Evolutionary conservation across 768 basidiomycete genomes (phyloP), one percentile per base, ranked within the genome.

Genomic region (Lactifluus pinguis): DNA sequence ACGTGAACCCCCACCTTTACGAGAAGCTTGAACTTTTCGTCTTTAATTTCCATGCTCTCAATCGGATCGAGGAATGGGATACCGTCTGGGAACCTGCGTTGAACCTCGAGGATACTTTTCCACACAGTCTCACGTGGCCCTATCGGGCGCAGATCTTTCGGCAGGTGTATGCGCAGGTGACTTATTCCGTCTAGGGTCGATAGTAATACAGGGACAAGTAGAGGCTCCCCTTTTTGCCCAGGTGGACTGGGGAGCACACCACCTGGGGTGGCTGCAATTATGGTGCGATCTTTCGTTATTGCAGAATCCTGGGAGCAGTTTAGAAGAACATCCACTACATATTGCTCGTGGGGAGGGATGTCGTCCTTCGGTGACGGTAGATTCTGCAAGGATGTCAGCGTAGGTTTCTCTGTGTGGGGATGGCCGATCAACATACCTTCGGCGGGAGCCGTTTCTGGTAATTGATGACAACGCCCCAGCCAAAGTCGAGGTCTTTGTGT

Each of bases 391-490:
- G 19, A 10, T 11, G 25, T 63, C 19, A 63, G 39, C 13, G 48
- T 34, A 32, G 21, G 19, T 14, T 6, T 14, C 19, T 41, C 19
- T 8, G 7, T 8, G 14, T 14, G 7, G 25, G 17, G 34, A 59
- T 54, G 9, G 25, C 29, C 9, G 6, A 13, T 15, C 14, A 25
- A 67, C 75, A 25, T 63, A 86, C 92, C 77, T 93, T 95, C 15
- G 88, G 81, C n/a, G 85, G 83, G 21, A 85, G 66, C 0, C 94
- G 83, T 72, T 97, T 97, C 70, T 90, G 86, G 69, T 85, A 98
- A 70, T 93, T 95, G 69, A 98, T 81, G 54, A 98, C 83, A 47
- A 93, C 83, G 42, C 95, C 95, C 97, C 97, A 98, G 10, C 95
- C 95, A 72, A 95, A 98, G 73, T 99, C 89, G 14, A 86, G 75